Evolutionary conservation across 441 rosid genomes (phyloP).

Genomic region (Pelargonium cotyledonis): DNA sequence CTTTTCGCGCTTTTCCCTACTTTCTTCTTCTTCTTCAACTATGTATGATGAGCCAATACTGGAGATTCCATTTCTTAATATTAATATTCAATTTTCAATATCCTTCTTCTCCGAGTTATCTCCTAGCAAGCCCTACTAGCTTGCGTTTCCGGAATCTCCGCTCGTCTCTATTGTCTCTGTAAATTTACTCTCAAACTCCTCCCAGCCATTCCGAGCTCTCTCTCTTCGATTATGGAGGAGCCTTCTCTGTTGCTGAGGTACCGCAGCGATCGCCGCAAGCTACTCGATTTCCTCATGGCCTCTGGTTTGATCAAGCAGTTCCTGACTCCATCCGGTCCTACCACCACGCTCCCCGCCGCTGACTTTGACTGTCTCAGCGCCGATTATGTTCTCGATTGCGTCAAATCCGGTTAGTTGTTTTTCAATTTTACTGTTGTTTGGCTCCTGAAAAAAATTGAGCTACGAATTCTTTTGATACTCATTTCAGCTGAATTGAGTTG

Average conservation of each 20-base stretch:
- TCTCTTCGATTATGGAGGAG: conserved; percentile 25
- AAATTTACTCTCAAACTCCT: background rate
- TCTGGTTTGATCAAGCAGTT: conserved; percentile 55
- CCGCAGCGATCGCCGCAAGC: conserved; percentile 90
- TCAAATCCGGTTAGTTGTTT: conserved; percentile 49
- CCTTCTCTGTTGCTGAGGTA: conserved; percentile 47
- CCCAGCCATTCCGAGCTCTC: background rate
- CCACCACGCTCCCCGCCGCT: conserved; percentile 37
- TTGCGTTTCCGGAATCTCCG: background rate
- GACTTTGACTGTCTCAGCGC: conserved; percentile 72
- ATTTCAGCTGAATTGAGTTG: background rate
- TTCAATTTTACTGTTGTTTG: conserved; percentile 12
- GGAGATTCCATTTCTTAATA: background rate
- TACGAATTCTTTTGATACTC: background rate
- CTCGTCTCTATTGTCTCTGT: background rate
- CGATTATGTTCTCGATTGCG: conserved; percentile 60
- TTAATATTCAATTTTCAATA: background rate
- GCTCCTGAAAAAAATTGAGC: conserved; percentile 10
- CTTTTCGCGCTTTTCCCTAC: conserved; percentile 46
- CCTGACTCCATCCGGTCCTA: conserved; percentile 49
- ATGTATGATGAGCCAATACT: background rate
- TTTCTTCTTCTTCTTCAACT: background rate
- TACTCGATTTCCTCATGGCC: conserved; percentile 59
- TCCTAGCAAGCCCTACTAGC: background rate
- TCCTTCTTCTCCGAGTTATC: conserved; percentile 1